These are phyloP conservation scores for Fusarium camptoceras DNA, from an alignment of 2,329 filamentous ascomycete genomes.

Conservation along the genomic window DNA sequence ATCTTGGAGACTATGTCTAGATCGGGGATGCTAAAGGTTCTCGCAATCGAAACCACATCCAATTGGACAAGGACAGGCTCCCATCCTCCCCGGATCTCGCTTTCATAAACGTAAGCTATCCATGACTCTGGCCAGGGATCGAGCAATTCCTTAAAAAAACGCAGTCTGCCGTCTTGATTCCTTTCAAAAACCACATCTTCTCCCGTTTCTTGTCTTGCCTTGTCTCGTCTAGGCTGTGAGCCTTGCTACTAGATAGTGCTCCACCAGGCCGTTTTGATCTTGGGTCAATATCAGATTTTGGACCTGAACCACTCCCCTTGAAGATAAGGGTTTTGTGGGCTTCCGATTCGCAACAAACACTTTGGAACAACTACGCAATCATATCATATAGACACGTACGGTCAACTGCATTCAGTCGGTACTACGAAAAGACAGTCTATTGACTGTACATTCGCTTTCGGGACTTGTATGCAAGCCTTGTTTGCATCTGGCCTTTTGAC, in stretches of 20 bases:
- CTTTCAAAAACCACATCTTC: not conserved
- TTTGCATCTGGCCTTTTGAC: not conserved
- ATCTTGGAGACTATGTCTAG: constrained; percentile 43
- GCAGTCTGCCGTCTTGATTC: constrained; percentile 16
- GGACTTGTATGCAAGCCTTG: not conserved
- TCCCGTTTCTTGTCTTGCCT: not conserved
- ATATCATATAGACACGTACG: not conserved
- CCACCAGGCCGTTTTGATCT: not conserved
- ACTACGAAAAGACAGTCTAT: not conserved
- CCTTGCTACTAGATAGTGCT: not conserved
- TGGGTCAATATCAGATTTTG: constrained; percentile 8
- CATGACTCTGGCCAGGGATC: constrained; percentile 32
- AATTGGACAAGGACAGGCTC: constrained; percentile 39
- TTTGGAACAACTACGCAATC: constrained; percentile 7
- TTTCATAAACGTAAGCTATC: constrained; percentile 46
- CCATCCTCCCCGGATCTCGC: constrained; percentile 41
- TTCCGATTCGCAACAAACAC: constrained; percentile 5
- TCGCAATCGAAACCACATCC: constrained; percentile 42
- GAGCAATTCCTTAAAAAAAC: constrained; percentile 34
- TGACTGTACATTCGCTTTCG: not conserved
- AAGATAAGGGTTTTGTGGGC: constrained; percentile 20
- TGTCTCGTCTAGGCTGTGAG: not conserved
- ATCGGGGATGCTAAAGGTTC: constrained; percentile 42
- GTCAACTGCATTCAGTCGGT: not conserved
- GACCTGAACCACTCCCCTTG: constrained; percentile 1